These are phyloP conservation scores for Hypericum perforatum DNA, from an alignment of 345 rosid genomes.

Conservation along the genomic window DNA sequence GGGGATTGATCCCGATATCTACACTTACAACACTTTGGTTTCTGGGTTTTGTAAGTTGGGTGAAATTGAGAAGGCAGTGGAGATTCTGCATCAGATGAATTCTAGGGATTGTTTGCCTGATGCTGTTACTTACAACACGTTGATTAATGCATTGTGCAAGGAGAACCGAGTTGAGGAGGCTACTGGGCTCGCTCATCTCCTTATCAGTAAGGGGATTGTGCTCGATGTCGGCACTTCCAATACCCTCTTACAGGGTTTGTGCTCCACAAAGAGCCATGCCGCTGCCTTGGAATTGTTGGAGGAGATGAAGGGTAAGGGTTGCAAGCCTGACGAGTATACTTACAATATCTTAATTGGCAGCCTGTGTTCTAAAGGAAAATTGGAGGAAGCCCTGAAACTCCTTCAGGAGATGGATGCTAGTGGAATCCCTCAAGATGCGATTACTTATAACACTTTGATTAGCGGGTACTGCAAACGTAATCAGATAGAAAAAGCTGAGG, in stretches of 20 bases:
- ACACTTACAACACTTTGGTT: conserved; percentile 68
- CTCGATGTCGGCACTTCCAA: conserved; percentile 71
- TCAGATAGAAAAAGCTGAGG: conserved; percentile 70
- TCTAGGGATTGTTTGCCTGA: conserved; percentile 77
- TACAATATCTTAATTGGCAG: conserved; percentile 76
- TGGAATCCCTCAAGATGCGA: conserved; percentile 65
- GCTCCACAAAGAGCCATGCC: conserved; percentile 43
- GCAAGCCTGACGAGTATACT: conserved; percentile 76
- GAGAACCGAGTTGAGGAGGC: conserved; percentile 83
- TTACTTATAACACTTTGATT: conserved; percentile 81
- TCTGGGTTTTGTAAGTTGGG: conserved; percentile 81
- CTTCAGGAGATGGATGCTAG: conserved; percentile 72
- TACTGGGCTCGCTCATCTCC: conserved; percentile 48
- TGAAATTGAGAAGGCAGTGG: conserved; percentile 68
- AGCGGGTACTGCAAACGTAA: conserved; percentile 77
- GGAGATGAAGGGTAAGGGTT: conserved; percentile 80
- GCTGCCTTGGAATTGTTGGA: conserved; percentile 57
- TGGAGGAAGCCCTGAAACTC: conserved; percentile 54
- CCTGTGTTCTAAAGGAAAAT: conserved; percentile 55
- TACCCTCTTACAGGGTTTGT: conserved; percentile 78
- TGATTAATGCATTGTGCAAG: conserved; percentile 69
- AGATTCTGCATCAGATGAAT: conserved; percentile 69
- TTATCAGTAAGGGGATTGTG: conserved; percentile 63
- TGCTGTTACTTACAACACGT: conserved; percentile 78
- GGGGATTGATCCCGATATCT: conserved; percentile 76